Conservation (phyloP, 1,139 yeast genomes). For the Saccharomyces hybrid region DNA sequence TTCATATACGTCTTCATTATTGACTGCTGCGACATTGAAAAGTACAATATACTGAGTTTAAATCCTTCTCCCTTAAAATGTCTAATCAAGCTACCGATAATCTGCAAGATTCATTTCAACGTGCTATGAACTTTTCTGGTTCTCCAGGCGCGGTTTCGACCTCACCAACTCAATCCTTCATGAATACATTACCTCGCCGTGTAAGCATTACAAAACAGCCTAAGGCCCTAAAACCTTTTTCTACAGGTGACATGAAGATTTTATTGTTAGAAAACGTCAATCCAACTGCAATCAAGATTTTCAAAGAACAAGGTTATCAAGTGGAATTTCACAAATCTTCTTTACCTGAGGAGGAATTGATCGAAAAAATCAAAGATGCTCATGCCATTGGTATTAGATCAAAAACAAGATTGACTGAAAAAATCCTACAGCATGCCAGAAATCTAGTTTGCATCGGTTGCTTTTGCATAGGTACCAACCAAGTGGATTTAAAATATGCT, state of each 20-base stretch:
- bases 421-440: constrained; percentile 74
- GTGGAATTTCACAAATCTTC: constrained; percentile 91
- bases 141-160: constrained; percentile 72
- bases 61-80: constrained; percentile 3
- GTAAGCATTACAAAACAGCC: constrained; percentile 39
- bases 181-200: constrained; percentile 33
- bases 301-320: constrained; percentile 88
- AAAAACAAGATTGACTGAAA: constrained; percentile 80
- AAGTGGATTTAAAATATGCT: constrained; percentile 87
- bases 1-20: too few relatives aligned
- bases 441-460: constrained; percentile 91
- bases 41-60: background rate
- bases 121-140: constrained; percentile 37
- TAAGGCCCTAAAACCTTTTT: constrained; percentile 36
- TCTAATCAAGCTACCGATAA: constrained; percentile 44
- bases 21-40: too few relatives aligned
- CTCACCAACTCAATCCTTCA: constrained; percentile 39
- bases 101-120: constrained; percentile 48
- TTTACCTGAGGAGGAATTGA: constrained; percentile 84
- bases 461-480: constrained; percentile 99
- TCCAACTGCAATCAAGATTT: constrained; percentile 80
- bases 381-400: constrained; percentile 98
- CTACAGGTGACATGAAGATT: constrained; percentile 71
- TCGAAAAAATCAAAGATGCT: constrained; percentile 86
- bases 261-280: constrained; percentile 88